These are phyloP conservation scores for Pseudocohnilembus persalinus DNA, from an alignment of 169 alveolate species.

Conservation along the genomic window DNA sequence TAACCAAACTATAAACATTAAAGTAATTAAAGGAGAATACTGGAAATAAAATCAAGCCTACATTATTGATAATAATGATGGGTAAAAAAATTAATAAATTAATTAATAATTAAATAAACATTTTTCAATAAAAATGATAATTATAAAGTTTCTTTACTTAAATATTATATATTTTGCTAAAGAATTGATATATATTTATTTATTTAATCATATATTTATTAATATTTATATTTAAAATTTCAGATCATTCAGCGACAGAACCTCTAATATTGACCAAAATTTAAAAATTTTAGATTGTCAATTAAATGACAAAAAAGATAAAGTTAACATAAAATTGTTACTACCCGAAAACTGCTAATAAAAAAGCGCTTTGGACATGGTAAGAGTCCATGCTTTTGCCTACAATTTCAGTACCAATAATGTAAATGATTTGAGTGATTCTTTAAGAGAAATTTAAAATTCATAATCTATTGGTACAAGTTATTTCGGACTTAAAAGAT, in stretches of 20 bases:
- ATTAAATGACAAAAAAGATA: not conserved
- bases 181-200: too few relatives aligned
- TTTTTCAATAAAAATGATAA: too few relatives aligned
- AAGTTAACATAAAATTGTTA: conserved; percentile 8
- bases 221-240: not conserved
- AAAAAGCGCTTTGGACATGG: not conserved
- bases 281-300: not conserved
- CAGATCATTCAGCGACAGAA: not conserved
- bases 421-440: not conserved
- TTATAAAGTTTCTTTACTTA: too few relatives aligned
- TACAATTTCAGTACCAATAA: conserved; percentile 1
- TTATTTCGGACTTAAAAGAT: not conserved
- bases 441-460: conserved; percentile 2
- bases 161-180: too few relatives aligned
- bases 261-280: not conserved
- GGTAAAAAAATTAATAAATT: too few relatives aligned
- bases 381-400: conserved; percentile 20
- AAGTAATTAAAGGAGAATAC: conserved; percentile 7
- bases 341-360: conserved; percentile 1
- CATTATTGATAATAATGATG: not conserved
- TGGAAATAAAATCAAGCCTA: conserved; percentile 3
- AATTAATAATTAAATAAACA: too few relatives aligned
- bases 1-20: not conserved
- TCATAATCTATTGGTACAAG: too few relatives aligned
- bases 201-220: not conserved